A percentile compares a stretch with the other conserved stretches of the same genome.
Conservation (phyloP, 2,329 filamentous ascomycete species). For the Pseudocercospora vitis region DNA sequence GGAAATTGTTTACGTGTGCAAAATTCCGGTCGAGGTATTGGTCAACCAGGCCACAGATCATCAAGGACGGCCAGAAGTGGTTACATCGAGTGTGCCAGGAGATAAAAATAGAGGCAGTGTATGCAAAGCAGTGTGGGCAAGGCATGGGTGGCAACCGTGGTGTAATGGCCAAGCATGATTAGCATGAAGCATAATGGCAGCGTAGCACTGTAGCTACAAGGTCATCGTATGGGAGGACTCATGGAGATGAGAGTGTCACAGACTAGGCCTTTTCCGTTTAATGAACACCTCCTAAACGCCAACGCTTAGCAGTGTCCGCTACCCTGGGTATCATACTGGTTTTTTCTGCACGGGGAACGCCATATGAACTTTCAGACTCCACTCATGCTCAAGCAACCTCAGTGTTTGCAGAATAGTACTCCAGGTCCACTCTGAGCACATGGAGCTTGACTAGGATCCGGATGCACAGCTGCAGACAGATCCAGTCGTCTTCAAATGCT, state of each 20-base stretch:
- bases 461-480: slow-evolving; percentile 22
- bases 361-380: slow-evolving; percentile 6
- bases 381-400: slow-evolving; percentile 15
- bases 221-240: too few species aligned
- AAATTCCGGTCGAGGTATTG: background rate
- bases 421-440: slow-evolving; percentile 20
- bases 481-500: slow-evolving; percentile 15
- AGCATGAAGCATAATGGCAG: too few species aligned
- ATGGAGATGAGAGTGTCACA: background rate
- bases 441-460: slow-evolving; percentile 26
- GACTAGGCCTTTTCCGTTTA: background rate
- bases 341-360: slow-evolving; percentile 14
- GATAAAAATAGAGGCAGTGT: background rate
- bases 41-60: background rate
- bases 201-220: too few species aligned
- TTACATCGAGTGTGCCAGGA: slow-evolving; percentile 4
- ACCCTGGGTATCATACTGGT: slow-evolving; percentile 19
- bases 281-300: slow-evolving; percentile 4
- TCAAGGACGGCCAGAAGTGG: too few species aligned
- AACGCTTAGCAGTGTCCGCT: slow-evolving; percentile 16
- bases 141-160: too few species aligned
- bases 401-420: slow-evolving; percentile 24
- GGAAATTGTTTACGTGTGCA: slow-evolving; percentile 6
- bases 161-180: too few species aligned
- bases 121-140: too few species aligned